Conservation (phyloP, 768 basidiomycete genomes). For the Suillus clintonianus region DNA sequence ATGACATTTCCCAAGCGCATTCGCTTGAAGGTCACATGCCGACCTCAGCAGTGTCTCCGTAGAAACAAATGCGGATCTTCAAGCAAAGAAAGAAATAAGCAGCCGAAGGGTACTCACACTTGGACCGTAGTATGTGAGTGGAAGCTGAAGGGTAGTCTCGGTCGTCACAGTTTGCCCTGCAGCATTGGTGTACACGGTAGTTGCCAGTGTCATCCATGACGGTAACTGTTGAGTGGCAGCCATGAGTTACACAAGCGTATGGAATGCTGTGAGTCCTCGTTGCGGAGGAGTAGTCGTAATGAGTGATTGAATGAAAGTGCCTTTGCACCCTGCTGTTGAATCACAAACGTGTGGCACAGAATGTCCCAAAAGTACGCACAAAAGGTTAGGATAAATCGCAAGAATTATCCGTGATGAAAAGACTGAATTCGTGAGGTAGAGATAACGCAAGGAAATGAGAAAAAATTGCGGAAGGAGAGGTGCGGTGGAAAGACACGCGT, state of each 20-base stretch:
- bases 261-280: background rate
- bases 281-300: conserved; percentile 8
- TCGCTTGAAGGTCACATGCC: background rate
- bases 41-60: background rate
- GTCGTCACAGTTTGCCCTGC: conserved; percentile 58
- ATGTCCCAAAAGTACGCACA: background rate
- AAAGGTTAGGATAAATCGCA: conserved; percentile 4
- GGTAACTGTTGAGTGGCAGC: conserved; percentile 64
- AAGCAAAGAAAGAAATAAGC: background rate
- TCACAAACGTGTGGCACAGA: conserved; percentile 3
- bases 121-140: conserved; percentile 82
- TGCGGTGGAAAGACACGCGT: conserved; percentile 6
- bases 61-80: background rate
- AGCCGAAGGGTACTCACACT: conserved; percentile 53
- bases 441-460: conserved; percentile 10
- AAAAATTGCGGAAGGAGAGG: background rate
- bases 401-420: conserved; percentile 14
- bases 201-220: conserved; percentile 66
- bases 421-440: conserved; percentile 16
- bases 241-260: conserved; percentile 20
- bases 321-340: conserved; percentile 10
- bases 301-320: conserved; percentile 26
- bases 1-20: background rate
- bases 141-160: conserved; percentile 59
- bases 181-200: conserved; percentile 52